phyloP scores from a whole-genome alignment of 108 stramenopile species.

The Fragilaria radians region DNA sequence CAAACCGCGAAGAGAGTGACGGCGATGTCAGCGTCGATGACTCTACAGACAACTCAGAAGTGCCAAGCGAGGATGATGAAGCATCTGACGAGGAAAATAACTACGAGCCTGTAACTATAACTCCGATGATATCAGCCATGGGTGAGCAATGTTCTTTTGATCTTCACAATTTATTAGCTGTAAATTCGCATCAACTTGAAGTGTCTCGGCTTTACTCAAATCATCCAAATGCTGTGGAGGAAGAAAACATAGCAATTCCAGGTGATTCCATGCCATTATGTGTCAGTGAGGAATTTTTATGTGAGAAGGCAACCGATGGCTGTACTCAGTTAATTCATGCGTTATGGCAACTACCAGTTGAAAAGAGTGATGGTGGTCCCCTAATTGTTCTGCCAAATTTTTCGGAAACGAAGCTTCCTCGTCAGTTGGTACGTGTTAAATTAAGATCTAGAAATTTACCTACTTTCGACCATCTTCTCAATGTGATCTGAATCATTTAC shows the following conservation, averaged over 20 bases:
- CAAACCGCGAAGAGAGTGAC: background rate
- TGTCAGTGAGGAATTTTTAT: conserved; percentile 55
- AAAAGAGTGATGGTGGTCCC: conserved; percentile 69
- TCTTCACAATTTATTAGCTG: conserved; percentile 54
- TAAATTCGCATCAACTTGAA: conserved; percentile 73
- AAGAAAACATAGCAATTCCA: conserved; percentile 21
- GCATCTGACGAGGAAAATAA: conserved; percentile 8
- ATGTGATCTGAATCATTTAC: background rate
- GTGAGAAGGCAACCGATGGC: conserved; percentile 63
- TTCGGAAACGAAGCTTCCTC: conserved; percentile 51
- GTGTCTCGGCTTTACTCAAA: conserved; percentile 35
- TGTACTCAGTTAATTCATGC: conserved; percentile 66
- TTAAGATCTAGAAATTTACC: background rate
- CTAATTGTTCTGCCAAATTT: conserved; percentile 52
- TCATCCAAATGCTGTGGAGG: conserved; percentile 6
- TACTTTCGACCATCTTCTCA: background rate
- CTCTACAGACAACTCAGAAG: background rate
- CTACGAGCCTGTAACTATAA: background rate
- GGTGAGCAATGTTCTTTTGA: conserved; percentile 75
- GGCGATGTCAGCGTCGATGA: conserved; percentile 4
- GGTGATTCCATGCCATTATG: conserved; percentile 10
- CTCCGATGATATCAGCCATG: conserved; percentile 1
- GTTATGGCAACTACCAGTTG: conserved; percentile 67
- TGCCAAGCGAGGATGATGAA: conserved; percentile 12
- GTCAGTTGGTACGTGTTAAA: conserved; percentile 56